Evolutionary conservation across 2,329 filamentous ascomycete genomes (phyloP).

Genomic region (Nigrospora sphaerica): DNA sequence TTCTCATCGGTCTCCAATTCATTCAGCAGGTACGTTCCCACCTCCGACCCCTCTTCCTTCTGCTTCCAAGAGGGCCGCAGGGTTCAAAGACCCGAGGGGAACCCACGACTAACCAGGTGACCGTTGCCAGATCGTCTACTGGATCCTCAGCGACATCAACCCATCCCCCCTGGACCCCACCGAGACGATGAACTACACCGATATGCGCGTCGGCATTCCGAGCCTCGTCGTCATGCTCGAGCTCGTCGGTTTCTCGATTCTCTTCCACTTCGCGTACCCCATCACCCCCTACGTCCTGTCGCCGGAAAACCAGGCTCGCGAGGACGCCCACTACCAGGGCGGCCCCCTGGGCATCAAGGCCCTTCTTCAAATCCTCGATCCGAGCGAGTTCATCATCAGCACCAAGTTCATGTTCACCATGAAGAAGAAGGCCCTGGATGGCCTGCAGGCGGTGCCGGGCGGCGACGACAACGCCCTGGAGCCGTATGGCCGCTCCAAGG

Average conservation of each 20-base stretch:
- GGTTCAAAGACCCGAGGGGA: no score
- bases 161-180: conserved; percentile 6
- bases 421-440: background rate
- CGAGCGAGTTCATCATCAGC: conserved; percentile 1
- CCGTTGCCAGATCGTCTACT: conserved; percentile 7
- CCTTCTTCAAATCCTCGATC: conserved; percentile 1
- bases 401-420: background rate
- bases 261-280: conserved; percentile 17
- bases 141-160: conserved; percentile 8
- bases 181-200: conserved; percentile 7
- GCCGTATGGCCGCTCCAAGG: no score
- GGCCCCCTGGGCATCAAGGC: conserved; percentile 3
- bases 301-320: background rate
- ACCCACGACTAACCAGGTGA: no score
- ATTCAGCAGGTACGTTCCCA: conserved; percentile 3
- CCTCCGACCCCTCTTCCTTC: no score
- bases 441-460: no score
- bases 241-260: conserved; percentile 12
- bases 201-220: conserved; percentile 14
- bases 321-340: conserved; percentile 2
- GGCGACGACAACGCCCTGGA: no score
- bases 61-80: no score
- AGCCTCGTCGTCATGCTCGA: conserved; percentile 9
- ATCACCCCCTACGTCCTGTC: conserved; percentile 9
- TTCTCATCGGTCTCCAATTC: conserved; percentile 17